Base-by-base conservation (phyloP, 2,329 filamentous ascomycete genomes). In the Cercospora canescens region DNA sequence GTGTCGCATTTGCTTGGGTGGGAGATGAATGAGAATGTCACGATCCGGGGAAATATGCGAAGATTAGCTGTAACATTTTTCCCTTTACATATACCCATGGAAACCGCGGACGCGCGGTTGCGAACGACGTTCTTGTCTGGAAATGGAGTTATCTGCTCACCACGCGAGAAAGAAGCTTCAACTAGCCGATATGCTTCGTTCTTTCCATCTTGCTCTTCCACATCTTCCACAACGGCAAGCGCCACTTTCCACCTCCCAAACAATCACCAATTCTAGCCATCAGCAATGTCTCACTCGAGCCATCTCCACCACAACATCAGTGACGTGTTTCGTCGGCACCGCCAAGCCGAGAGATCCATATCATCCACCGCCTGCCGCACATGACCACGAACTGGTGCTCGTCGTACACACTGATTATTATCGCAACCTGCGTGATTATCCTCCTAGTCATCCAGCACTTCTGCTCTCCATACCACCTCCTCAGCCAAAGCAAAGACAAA, bases 1-100 rank as follows among this genome's bases (percentile, higher is more conserved):
- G 90, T 78, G 83, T 71, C 76, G 86, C 76, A 78, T 86, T 76
- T 81, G 79, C 77, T 11, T 86, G 82, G 82, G 80, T 85, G 14
- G 83, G 81, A 12, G 79, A 83, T 58, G 73, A 73, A 64, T 73
- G 45, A 50, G 41, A 63, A 41, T 32, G 1, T 1, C 52, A 18
- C 9, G 1, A 24, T 28, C 26, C 9, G n/a, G 21, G 7, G 7
- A 28, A 62, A 11, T 12, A 4, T n/a, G 41, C 26, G 18, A 48
- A 55, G 18, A 26, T 16, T 18, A 18, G n/a, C 39, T 45, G 45
- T 62, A 64, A 54, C 37, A 57, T 32, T 57, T 56, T 32, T 56
- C 18, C 21, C 41, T 39, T 35, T 32, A 45, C 30, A 54, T 62
- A 62, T 62, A 62, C 59, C 59, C 59, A 26, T 62, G 41, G 45